Conservation (phyloP, 495 filamentous ascomycete genomes). For the Lentithecium fluviatile region DNA sequence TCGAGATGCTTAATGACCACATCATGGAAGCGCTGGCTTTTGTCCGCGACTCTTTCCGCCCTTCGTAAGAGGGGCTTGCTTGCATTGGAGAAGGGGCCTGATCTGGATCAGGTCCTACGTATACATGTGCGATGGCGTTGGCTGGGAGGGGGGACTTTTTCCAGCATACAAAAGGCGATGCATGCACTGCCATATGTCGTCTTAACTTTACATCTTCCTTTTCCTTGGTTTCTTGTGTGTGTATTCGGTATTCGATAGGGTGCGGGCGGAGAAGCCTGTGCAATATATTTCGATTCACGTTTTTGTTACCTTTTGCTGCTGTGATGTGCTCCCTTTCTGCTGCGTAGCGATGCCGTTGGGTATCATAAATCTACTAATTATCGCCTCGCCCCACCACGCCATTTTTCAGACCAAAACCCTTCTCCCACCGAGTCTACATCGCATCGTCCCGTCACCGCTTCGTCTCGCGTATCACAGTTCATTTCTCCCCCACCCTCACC, state of each 20-base stretch:
- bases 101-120: neutral
- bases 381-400: too few species aligned
- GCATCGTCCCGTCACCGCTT: too few species aligned
- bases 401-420: too few species aligned
- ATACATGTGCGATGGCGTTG: conserved; percentile 13
- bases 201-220: neutral
- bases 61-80: neutral
- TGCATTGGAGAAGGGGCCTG: neutral
- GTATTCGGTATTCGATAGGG: conserved; percentile 27
- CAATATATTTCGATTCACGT: conserved; percentile 18
- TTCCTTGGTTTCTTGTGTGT: conserved; percentile 17
- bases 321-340: too few species aligned
- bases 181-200: neutral
- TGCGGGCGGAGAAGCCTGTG: neutral
- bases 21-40: conserved; percentile 27
- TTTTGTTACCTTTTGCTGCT: neutral
- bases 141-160: neutral
- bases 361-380: too few species aligned
- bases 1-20: conserved; percentile 34
- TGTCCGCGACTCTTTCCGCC: conserved; percentile 14
- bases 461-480: too few species aligned
- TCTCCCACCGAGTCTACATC: too few species aligned
- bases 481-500: too few species aligned
- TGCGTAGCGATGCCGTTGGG: too few species aligned
- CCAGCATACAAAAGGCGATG: conserved; percentile 2